Evolutionary conservation across 2,329 filamentous ascomycete species (phyloP), one percentile per base, ranked within the genome.

Genomic region (Colletotrichum incanum): DNA sequence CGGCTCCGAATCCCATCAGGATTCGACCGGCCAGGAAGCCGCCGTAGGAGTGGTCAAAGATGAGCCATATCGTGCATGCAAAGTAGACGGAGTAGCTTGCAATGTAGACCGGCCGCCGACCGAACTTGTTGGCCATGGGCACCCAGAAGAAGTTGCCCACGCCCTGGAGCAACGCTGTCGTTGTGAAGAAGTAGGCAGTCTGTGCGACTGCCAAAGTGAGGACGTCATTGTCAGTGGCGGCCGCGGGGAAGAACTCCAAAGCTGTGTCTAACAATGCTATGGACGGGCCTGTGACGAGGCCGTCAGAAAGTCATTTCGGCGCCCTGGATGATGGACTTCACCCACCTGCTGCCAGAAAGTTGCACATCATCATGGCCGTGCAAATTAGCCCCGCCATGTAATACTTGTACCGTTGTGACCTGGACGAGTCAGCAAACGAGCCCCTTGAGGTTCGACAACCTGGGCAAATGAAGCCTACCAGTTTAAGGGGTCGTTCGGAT

Each of bases 341-440:
- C 59, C 71, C 74, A 78, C 83, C 88, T n/a, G 87, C 88, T 0
- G 87, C 87, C 5, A 90, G 79, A 74, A 89, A 89, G 77, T 89
- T 90, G 79, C 84, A 87, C 78, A 89, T 83, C 72, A 88, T 82
- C 81, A 90, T 89, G 64, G 87, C 86, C 4, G 86, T 72, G 76
- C 86, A 89, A 43, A 89, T 83, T 18, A 88, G 78, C 59, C 80
- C 76, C 11, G 87, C 86, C 47, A 86, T 85, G 76, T 87, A 89
- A 72, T 84, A 82, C 62, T 87, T 86, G 74, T 85, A 86, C 74
- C 81, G 79, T 79, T 82, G 80, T 34, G 82, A 79, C 85, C 83
- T 85, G 43, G 16, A 47, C 41, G 45, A 47, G 47, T 70, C 60
- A 72, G 66, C 54, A 37, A 41, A 26, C 49, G 31, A 4, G 26